Base-by-base conservation (phyloP, 2,329 filamentous ascomycete genomes). In the Parasarocladium wereldwijsianum region DNA sequence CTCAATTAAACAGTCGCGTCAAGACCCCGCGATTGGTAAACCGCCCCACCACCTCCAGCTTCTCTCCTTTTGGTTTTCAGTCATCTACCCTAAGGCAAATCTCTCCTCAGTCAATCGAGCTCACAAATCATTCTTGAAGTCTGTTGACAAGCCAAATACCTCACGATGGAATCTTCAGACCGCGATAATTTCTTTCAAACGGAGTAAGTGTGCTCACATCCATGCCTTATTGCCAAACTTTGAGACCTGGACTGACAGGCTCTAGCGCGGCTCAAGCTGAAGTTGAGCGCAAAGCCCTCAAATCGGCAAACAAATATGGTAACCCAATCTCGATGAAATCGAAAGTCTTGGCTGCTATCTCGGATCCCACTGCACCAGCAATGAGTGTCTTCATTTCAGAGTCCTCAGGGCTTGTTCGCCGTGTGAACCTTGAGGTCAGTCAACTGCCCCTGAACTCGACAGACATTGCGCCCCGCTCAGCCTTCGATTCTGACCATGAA, bases 151-250 rank as follows among this genome's bases (percentile, higher is more conserved):
- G n/a, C n/a, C n/a, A n/a, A n/a, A n/a, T n/a, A n/a, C n/a, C n/a
- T 10, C n/a, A 29, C 70, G 62, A 78, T 80, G 51, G 67, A 72
- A 38, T 79, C 80, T 17, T 66, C 70, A 29, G 71, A 93, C 46
- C 67, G 76, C 30, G 76, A 79, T 17, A 73, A 90, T 47, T 96
- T 92, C 61, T 96, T 96, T 49, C 82, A 94, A 54, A 92, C 85
- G 17, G 80, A 86, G 83, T 90, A 58, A 55, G 75, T 51, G 15
- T 47, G 45, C 35, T 36, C 24, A 37, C 38, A 32, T 46, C 66
- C 58, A 43, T 45, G 13, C 47, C 34, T 24, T 20, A 16, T 20
- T 29, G 24, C 30, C 14, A 10, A 21, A 18, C 26, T 6, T 16
- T 15, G n/a, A 10, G 23, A 14, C n/a, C 12, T 12, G 6, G 4